Evolutionary conservation across 768 basidiomycete genomes (phyloP), one percentile per base, ranked within the genome.

Genomic region (Mycena rosella): DNA sequence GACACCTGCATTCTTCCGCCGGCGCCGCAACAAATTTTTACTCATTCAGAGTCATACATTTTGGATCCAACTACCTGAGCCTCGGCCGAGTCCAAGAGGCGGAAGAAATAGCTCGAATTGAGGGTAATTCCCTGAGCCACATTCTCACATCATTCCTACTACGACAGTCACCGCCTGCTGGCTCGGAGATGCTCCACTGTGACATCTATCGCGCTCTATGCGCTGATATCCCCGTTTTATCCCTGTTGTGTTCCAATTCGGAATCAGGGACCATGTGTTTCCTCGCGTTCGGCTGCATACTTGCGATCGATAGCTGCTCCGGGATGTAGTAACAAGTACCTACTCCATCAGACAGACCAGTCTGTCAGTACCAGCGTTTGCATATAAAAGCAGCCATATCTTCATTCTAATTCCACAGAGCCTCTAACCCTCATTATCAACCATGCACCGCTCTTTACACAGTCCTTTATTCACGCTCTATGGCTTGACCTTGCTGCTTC

Each of bases 361-460:
- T 30, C 34, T 44, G 15, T 61, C 26, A 52, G 18, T 17, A 13
- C 5, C 24, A 9, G 26, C 22, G 18, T 11, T 29, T 56, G 17
- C n/a, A 15, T 63, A 56, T 63, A 63, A 63, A 55, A 13, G n/a
- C 34, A n/a, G 20, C 52, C n/a, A n/a, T n/a, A 20, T 20, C 9
- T 17, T 29, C 29, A 30, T 51, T 29, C 51, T 47, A 11, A 45
- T 7, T 44, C n/a, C 14, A 14, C 14, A 29, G 20, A 48, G n/a
- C 4, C 30, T 17, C 26, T 29, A 34, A 11, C 32, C 32, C 27
- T 51, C 51, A 14, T 3, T 10, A 47, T 18, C 49, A 27, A 20
- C 10, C 45, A 61, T 62, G 66, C 47, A 54, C 22, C n/a, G 20
- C 34, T n/a, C 55, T 38, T 38, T 38, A 14, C 38, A 14, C 52